Conservation (phyloP, 352 stramenopile genomes). For the Phytophthora citrophthora region DNA sequence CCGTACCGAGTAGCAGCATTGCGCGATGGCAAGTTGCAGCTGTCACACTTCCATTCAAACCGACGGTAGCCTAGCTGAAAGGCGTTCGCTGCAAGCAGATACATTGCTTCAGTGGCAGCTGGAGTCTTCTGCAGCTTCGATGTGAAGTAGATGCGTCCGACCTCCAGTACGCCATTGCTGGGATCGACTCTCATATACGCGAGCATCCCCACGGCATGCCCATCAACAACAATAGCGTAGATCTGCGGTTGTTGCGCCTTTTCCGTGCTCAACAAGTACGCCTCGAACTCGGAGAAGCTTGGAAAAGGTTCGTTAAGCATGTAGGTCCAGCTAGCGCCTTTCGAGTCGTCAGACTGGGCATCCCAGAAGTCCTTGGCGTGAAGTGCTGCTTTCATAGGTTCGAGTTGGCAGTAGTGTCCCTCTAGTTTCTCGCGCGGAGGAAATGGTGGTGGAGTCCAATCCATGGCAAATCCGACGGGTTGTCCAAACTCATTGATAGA, state of each 20-base stretch:
- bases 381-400: slow-evolving; percentile 14
- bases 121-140: slow-evolving; percentile 10
- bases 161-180: slow-evolving; percentile 12
- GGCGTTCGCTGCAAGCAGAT: slow-evolving; percentile 17
- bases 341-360: slow-evolving; percentile 16
- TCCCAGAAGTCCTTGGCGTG: slow-evolving; percentile 26
- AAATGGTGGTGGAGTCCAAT: slow-evolving; percentile 17
- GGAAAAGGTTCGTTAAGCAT: slow-evolving; percentile 20
- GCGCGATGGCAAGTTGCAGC: slow-evolving; percentile 19
- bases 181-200: slow-evolving; percentile 17
- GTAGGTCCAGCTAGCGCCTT: slow-evolving; percentile 19
- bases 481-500: slow-evolving; percentile 19
- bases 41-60: slow-evolving; percentile 30
- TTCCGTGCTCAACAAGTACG: slow-evolving; percentile 10
- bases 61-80: slow-evolving; percentile 29
- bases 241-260: slow-evolving; percentile 12
- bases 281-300: slow-evolving; percentile 14
- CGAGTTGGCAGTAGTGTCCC: slow-evolving; percentile 23
- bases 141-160: slow-evolving; percentile 21
- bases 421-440: slow-evolving; percentile 7
- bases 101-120: slow-evolving; percentile 20
- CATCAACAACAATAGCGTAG: slow-evolving; percentile 24
- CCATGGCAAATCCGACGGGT: slow-evolving; percentile 16
- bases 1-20: slow-evolving; percentile 12
- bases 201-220: slow-evolving; percentile 18